phyloP scores from a whole-genome alignment of 768 basidiomycete species.

The Tulasnella sp. region DNA sequence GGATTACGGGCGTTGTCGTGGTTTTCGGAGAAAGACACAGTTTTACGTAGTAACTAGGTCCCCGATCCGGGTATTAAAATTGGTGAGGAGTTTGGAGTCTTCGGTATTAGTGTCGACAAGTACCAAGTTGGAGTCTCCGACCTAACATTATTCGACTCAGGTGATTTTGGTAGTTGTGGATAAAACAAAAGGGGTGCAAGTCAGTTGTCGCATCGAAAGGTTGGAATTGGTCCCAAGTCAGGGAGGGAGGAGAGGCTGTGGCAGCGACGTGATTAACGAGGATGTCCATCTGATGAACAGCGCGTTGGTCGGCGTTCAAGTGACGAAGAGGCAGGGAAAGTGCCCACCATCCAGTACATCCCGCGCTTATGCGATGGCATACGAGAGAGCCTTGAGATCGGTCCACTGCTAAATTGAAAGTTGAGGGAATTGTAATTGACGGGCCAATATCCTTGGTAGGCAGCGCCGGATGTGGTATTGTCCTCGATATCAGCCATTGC shows the following conservation, averaged over 20 bases:
- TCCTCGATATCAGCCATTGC: slow-evolving; percentile 70
- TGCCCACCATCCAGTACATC: slow-evolving; percentile 70
- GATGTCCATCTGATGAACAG: slow-evolving; percentile 33
- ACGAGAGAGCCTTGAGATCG: slow-evolving; percentile 64
- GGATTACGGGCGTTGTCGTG: slow-evolving; percentile 31
- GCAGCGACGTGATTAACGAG: slow-evolving; percentile 16
- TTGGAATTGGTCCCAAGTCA: too few species aligned
- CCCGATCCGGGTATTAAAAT: slow-evolving; percentile 37
- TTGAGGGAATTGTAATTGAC: slow-evolving; percentile 55
- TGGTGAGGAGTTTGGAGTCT: slow-evolving; percentile 31
- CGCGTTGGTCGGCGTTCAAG: neutral
- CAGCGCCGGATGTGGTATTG: too few species aligned
- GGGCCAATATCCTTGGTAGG: slow-evolving; percentile 86
- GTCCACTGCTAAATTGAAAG: slow-evolving; percentile 64
- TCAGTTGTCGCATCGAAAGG: slow-evolving; percentile 16
- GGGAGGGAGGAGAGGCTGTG: slow-evolving; percentile 7
- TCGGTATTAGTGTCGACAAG: slow-evolving; percentile 41
- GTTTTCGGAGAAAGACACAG: slow-evolving; percentile 31
- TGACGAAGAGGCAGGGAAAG: neutral
- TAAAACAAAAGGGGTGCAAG: slow-evolving; percentile 25
- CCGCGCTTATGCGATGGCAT: slow-evolving; percentile 64
- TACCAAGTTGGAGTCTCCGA: slow-evolving; percentile 38
- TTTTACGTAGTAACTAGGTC: slow-evolving; percentile 36
- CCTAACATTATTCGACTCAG: slow-evolving; percentile 32
- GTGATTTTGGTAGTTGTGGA: slow-evolving; percentile 27